Conservation (phyloP, 108 stramenopile genomes). For the Cyclotella cryptica region DNA sequence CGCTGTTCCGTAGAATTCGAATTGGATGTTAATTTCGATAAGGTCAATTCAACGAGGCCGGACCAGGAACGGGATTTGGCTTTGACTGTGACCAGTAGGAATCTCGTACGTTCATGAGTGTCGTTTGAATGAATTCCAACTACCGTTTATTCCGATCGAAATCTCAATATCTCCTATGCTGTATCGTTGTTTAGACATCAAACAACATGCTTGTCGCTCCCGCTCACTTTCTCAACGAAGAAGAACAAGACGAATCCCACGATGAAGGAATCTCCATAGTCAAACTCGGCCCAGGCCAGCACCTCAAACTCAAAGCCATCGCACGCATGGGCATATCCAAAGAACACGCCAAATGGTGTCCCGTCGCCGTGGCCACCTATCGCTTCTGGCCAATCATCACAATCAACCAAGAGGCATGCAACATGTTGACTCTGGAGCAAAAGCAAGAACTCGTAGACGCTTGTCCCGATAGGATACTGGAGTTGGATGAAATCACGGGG, state of each 20-base stretch:
- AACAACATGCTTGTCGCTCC: constrained; percentile 75
- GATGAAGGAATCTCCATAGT: constrained; percentile 93
- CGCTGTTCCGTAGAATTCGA: constrained; percentile 90
- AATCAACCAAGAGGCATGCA: constrained; percentile 88
- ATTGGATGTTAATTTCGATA: constrained; percentile 84
- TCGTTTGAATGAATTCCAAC: background rate
- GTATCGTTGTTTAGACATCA: constrained; percentile 31
- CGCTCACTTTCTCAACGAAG: constrained; percentile 86
- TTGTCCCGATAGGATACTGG: constrained; percentile 91
- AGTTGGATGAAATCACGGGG: constrained; percentile 77
- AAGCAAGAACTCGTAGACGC: constrained; percentile 86
- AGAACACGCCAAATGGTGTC: constrained; percentile 99
- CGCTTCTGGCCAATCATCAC: constrained; percentile 93
- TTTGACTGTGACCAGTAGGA: constrained; percentile 78
- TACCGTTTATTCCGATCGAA: background rate
- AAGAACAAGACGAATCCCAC: constrained; percentile 85
- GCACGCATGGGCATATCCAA: constrained; percentile 96
- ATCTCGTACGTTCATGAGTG: constrained; percentile 51
- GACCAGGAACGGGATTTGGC: constrained; percentile 75
- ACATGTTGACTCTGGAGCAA: constrained; percentile 88
- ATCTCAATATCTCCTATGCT: background rate
- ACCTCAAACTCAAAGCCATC: constrained; percentile 90
- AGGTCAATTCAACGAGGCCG: constrained; percentile 55
- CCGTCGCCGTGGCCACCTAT: constrained; percentile 95
- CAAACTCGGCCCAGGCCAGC: constrained; percentile 95